These are phyloP conservation scores for Colletotrichum sp. DNA, from an alignment of 2,329 filamentous ascomycete genomes.

Conservation along the genomic window DNA sequence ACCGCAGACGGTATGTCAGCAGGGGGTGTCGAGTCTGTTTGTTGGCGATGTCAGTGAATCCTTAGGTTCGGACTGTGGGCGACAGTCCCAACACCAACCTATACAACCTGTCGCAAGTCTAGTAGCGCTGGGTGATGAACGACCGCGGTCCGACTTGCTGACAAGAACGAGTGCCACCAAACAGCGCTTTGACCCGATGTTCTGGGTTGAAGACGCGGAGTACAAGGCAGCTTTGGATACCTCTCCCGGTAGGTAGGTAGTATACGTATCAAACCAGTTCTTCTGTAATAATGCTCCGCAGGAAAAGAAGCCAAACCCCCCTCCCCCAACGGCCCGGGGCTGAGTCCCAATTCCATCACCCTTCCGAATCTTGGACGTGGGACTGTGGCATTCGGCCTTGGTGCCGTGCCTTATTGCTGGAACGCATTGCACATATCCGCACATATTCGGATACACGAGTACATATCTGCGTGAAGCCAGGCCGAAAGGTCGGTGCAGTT, in stretches of 20 bases:
- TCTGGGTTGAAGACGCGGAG: background rate
- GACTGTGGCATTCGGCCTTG: background rate
- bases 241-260: background rate
- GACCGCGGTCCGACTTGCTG: background rate
- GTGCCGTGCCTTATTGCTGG: background rate
- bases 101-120: too few relatives aligned
- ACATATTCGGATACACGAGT: background rate
- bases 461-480: background rate
- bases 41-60: background rate
- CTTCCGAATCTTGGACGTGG: background rate
- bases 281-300: background rate
- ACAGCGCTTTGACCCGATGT: conserved; percentile 5
- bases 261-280: background rate
- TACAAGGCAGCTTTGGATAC: conserved; percentile 1
- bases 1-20: background rate
- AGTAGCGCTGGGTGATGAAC: background rate
- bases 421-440: background rate
- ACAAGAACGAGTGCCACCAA: background rate
- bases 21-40: background rate
- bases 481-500: background rate
- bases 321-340: background rate
- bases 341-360: background rate
- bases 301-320: background rate
- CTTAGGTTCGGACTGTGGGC: background rate
- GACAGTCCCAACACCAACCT: background rate